These are phyloP conservation scores for Plasmodium cynomolgi DNA, from an alignment of 169 alveolate species.

Conservation along the genomic window DNA sequence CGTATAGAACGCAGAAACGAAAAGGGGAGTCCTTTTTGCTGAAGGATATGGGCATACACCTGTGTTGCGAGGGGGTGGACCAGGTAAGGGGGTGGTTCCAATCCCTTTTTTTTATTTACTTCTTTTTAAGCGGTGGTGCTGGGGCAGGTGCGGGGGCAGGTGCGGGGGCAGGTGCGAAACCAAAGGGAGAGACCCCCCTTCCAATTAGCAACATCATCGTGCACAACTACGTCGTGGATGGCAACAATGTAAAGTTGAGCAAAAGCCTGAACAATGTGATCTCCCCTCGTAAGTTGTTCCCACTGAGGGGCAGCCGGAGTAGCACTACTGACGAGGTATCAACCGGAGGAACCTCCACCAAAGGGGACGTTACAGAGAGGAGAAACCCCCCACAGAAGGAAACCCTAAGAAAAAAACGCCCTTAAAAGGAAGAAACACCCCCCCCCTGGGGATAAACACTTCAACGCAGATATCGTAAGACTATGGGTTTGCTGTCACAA, in stretches of 20 bases:
- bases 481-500: slow-evolving; percentile 69
- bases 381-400: no score
- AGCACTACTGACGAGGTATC: not conserved
- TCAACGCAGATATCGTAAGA: slow-evolving; percentile 71
- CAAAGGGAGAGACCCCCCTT: slow-evolving; percentile 69
- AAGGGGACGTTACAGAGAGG: slow-evolving; percentile 89
- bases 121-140: slow-evolving; percentile 33
- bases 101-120: slow-evolving; percentile 79
- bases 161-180: not conserved
- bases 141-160: not conserved
- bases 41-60: not conserved
- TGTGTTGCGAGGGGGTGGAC: slow-evolving; percentile 87
- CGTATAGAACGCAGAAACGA: not conserved
- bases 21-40: not conserved
- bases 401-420: no score
- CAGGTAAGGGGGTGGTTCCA: slow-evolving; percentile 92
- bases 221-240: slow-evolving; percentile 95
- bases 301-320: not conserved
- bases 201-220: slow-evolving; percentile 93
- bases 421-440: no score
- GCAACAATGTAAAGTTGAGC: slow-evolving; percentile 94
- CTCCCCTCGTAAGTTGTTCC: not conserved
- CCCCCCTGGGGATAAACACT: not conserved
- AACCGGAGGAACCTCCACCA: slow-evolving; percentile 80
- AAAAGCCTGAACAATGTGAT: slow-evolving; percentile 95